Percentiles rank a stretch among this genome's conserved stretches.
phyloP scores from a whole-genome alignment of 805 yeast genomes.

The Middelhovenomyces tepae region DNA sequence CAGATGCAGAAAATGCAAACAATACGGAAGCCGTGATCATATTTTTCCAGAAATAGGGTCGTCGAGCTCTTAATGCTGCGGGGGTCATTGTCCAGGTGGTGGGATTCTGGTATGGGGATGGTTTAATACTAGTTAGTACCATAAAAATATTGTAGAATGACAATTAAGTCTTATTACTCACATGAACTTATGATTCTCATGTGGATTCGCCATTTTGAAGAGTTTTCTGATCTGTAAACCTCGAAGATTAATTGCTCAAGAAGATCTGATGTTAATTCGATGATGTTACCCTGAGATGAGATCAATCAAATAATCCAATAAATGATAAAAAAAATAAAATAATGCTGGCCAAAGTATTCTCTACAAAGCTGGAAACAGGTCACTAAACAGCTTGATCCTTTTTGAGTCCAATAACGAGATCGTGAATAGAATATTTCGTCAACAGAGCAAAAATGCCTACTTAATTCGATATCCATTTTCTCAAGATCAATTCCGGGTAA shows the following conservation, averaged over 20 bases:
- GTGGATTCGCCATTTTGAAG: not conserved
- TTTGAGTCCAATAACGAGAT: too few species aligned
- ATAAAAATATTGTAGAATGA: not conserved
- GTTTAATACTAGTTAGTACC: slow-evolving; percentile 17
- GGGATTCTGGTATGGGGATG: slow-evolving; percentile 50
- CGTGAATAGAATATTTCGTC: too few species aligned
- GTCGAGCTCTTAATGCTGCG: slow-evolving; percentile 83
- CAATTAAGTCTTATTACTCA: not conserved
- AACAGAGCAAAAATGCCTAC: too few species aligned
- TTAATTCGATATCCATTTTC: too few species aligned
- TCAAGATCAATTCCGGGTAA: too few species aligned
- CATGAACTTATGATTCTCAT: not conserved
- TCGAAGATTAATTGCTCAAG: slow-evolving; percentile 7
- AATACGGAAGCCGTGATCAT: slow-evolving; percentile 51
- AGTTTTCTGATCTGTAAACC: slow-evolving; percentile 4
- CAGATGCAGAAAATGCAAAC: slow-evolving; percentile 57
- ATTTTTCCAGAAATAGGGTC: slow-evolving; percentile 76
- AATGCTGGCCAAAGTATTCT: too few species aligned
- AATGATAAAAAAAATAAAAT: too few species aligned
- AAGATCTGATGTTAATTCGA: slow-evolving; percentile 6
- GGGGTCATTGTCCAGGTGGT: slow-evolving; percentile 83
- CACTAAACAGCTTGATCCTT: too few species aligned
- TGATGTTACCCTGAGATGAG: not conserved
- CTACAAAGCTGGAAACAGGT: too few species aligned
- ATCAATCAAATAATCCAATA: too few species aligned